Percentiles rank a stretch among this genome's conserved stretches.
Conservation (phyloP, 2,329 filamentous ascomycete genomes). For the Aspergillus calidoustus region DNA sequence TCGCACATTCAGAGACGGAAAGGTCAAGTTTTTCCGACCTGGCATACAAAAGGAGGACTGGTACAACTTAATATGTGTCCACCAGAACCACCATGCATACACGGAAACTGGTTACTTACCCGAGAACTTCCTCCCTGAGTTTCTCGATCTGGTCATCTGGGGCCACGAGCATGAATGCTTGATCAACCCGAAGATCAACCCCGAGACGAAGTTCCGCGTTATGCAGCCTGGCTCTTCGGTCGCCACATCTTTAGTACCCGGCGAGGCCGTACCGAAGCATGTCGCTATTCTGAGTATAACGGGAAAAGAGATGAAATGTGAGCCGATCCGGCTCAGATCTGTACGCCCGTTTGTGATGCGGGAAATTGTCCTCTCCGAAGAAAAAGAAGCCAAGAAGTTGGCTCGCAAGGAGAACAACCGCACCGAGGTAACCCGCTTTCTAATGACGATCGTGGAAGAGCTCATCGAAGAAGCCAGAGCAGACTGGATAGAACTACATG, state of each 20-base stretch:
- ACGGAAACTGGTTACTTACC: slow-evolving; percentile 93
- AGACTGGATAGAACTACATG: slow-evolving; percentile 81
- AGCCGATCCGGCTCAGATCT: slow-evolving; percentile 81
- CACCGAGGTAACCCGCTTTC: slow-evolving; percentile 74
- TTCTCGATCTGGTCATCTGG: slow-evolving; percentile 91
- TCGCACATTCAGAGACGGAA: slow-evolving; percentile 87
- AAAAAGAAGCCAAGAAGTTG: slow-evolving; percentile 75
- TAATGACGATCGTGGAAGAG: slow-evolving; percentile 79
- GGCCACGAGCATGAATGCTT: slow-evolving; percentile 97
- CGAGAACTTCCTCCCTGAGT: slow-evolving; percentile 88
- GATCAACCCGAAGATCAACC: slow-evolving; percentile 81
- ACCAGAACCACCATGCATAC: slow-evolving; percentile 94
- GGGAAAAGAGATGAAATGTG: slow-evolving; percentile 77
- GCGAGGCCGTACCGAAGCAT: slow-evolving; percentile 89
- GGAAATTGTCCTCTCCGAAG: slow-evolving; percentile 77
- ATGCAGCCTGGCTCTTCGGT: slow-evolving; percentile 98
- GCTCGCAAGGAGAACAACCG: slow-evolving; percentile 84
- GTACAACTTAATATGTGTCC: slow-evolving; percentile 94
- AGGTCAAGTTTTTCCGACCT: slow-evolving; percentile 91
- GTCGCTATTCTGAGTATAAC: slow-evolving; percentile 84
- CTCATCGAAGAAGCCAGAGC: slow-evolving; percentile 83
- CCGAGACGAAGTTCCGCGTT: slow-evolving; percentile 88
- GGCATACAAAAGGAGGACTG: slow-evolving; percentile 80
- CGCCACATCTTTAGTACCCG: slow-evolving; percentile 86
- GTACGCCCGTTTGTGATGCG: slow-evolving; percentile 89